Evolutionary conservation across 2,329 filamentous ascomycete genomes (phyloP), one percentile per base, ranked within the genome.

Genomic region (Paracorniculantispora psalliotae): DNA sequence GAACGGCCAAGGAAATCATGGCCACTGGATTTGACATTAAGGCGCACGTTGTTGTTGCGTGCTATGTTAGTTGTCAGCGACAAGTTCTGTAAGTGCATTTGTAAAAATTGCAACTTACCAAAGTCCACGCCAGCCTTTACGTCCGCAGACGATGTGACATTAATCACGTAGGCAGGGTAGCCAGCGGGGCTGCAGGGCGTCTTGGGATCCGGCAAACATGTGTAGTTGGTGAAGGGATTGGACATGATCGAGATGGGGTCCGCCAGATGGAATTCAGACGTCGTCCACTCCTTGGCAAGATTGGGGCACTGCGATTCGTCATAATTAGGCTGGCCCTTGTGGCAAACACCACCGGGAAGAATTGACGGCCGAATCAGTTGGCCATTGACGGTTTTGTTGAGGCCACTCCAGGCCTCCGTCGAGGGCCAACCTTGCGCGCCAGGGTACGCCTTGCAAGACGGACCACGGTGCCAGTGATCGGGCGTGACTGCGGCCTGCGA

Each of bases 221-320:
- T 76, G 67, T 78, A 78, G 64, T 83, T 80, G 60, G 74, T 73
- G 66, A 71, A 81, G 52, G 79, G 76, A 57, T 79, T 67, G 59
- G 63, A 67, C 59, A 71, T 69, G 2, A 72, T 61, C 0, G 71
- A 73, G 8, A 73, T 52, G 6, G 72, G 71, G 26, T 72, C 59
- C 0, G 63, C 59, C 0, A 61, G 51, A 41, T 73, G 71, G 15
- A 65, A 68, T 0, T 71, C 67, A 41, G 67, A 69, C 4, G 61
- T 63, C 3, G 53, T 60, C 72, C 72, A 73, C 4, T 57, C 59
- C n/a, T 62, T 44, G 2, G 62, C 49, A 0, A 69, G 48, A 0
- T 58, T 41, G 0, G 59, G 59, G 65, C 75, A 77, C 23, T 64
- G 57, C 26, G 61, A 50, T 51, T 65, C 49, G 58, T 68, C 49